Evolutionary conservation across 805 yeast species (phyloP), one percentile per base, ranked within the genome.

Genomic region (Starmerella ratchasimensis): DNA sequence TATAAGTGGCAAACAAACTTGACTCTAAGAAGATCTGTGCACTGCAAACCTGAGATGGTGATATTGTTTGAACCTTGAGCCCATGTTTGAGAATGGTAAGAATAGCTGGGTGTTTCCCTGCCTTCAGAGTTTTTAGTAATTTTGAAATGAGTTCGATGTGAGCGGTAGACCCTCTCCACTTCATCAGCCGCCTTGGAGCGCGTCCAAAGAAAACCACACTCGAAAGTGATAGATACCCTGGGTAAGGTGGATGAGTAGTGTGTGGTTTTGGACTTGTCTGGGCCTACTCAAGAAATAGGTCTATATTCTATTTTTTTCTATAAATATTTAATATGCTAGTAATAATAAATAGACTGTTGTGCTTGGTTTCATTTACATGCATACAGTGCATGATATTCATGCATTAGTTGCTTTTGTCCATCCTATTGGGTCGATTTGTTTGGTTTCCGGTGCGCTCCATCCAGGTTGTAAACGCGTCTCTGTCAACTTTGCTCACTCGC

Each of bases 81-180:
- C 50, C 48, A 11, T 23, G 31, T 3, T 27, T 17, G 23, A 32
- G 15, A 4, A 48, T 29, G 3, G 36, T 22, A 14, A 44, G 8
- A n/a, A 23, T 28, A 10, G 45, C 41, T 4, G 21, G 33, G 18
- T 40, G 18, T n/a, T 28, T 21, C 34, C 22, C 25, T 16, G 41
- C n/a, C n/a, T 28, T 18, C 15, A 48, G 26, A 5, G 51, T 23
- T 14, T 33, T 26, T 11, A 48, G 39, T 19, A 48, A 42, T 27
- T 35, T 32, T 9, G 45, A 25, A 5, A 47, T 33, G 10, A 38
- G 41, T 33, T 44, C 45, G 4, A 41, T 30, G 28, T 44, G 39
- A n/a, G 32, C 41, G 9, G 51, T 46, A 14, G 44, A 34, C 13
- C 47, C 51, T 13, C 37, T 27, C 44, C 49, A 45, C 15, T 22